Base-by-base conservation (phyloP, 371 early-diverging fungal species). In the Syncephalastrum sp. region DNA sequence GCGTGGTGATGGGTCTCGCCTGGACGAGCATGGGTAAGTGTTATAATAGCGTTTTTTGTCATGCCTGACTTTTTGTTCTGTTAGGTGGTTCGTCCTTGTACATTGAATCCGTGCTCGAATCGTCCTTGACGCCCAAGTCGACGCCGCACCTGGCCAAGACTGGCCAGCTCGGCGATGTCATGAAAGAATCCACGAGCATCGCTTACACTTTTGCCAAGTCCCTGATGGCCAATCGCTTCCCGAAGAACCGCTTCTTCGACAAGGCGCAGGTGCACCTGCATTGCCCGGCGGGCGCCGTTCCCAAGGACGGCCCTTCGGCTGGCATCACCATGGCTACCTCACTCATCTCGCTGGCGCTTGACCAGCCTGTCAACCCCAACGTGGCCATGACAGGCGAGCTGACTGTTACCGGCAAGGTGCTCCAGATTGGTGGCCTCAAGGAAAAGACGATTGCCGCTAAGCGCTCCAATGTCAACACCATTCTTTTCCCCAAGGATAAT, bases 381-480 rank as follows among this genome's bases (percentile, higher is more conserved):
- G 87, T 95, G 53, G 96, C 96, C 45, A 97, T 97, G 97, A 98
- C 98, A 5, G 98, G 98, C 63, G 98, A 98, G 77, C 70, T 98
- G 42, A 97, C 98, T 3, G 79, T 98, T 48, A 96, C 97, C 0
- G 98, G 98, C 50, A 94, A 95, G 57, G 91, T 98, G 13, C 82
- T 97, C 54, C 92, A 95, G 81, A 96, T 98, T 64, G 98, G 98
- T 42, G 98, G 98, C 12, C 79, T 98, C 47, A 94, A 95, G 64
- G 98, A 98, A 64, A 98, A 98, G 82, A 88, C 94, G 5, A 97
- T 98, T 63, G 97, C 97, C 6, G 98, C 98, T 57, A 94, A 96
- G 69, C 85, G 97, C n/a, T 85, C 89, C 21, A 95, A 95, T 6
- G 92, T 96, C 29, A 87, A 83, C 57, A 85, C 83, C 12, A 84